Conservation (phyloP, 164 flowering plant genomes). For the Piper betle region DNA sequence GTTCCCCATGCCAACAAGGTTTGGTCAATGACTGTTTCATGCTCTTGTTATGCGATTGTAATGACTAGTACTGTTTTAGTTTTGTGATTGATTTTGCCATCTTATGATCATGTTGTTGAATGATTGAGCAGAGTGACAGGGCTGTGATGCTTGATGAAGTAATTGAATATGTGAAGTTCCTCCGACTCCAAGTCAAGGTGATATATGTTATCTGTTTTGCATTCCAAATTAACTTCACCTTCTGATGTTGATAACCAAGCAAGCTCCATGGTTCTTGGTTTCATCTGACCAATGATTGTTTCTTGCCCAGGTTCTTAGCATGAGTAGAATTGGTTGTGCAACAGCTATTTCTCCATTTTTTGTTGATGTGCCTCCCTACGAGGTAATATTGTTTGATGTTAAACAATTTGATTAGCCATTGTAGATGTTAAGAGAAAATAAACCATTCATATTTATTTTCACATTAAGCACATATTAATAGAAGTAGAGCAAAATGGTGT, state of each 20-base stretch:
- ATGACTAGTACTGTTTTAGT: neutral
- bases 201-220: neutral
- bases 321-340: slow-evolving; percentile 95
- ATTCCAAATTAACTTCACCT: neutral
- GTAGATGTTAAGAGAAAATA: too few species aligned
- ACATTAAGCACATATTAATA: too few species aligned
- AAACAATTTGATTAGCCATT: neutral
- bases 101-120: neutral
- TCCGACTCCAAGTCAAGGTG: slow-evolving; percentile 99
- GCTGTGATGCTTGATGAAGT: slow-evolving; percentile 98
- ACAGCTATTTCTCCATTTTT: slow-evolving; percentile 73
- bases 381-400: neutral
- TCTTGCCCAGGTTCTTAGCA: slow-evolving; percentile 74
- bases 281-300: neutral
- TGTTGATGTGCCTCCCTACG: slow-evolving; percentile 34
- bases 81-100: neutral
- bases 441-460: too few species aligned
- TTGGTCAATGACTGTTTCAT: neutral
- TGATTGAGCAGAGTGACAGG: slow-evolving; percentile 75
- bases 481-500: too few species aligned
- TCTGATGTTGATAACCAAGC: too few species aligned
- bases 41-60: neutral
- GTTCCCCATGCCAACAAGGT: slow-evolving; percentile 99
- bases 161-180: slow-evolving; percentile 94
- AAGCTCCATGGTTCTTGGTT: too few species aligned